phyloP scores from a whole-genome alignment of 352 stramenopile species.

The Globisporangium acanthophoron region DNA sequence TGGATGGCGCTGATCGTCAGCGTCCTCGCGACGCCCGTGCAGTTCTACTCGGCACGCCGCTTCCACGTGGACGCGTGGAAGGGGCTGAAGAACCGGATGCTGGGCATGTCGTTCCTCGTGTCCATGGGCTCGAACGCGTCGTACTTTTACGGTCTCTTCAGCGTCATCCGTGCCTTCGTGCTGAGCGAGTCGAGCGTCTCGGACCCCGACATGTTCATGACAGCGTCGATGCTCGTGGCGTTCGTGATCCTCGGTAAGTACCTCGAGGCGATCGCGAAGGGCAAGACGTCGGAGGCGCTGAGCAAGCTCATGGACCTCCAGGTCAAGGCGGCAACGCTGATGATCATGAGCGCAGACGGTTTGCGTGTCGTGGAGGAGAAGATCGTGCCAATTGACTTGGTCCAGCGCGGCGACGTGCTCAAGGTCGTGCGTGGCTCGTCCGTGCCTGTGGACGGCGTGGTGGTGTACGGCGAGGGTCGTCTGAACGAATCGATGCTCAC shows the following conservation, averaged over 20 bases:
- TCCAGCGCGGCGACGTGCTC: conserved; percentile 91
- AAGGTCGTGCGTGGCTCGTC: conserved; percentile 91
- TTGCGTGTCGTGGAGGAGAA: conserved; percentile 62
- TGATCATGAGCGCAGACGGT: conserved; percentile 73
- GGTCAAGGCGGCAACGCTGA: conserved; percentile 91
- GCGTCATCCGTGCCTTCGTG: conserved; percentile 66
- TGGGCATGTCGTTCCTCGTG: conserved; percentile 98
- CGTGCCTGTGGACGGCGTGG: conserved; percentile 91
- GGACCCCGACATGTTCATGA: conserved; percentile 95
- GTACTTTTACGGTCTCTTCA: conserved; percentile 94
- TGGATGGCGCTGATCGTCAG: conserved; percentile 74
- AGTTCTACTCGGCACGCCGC: conserved; percentile 90
- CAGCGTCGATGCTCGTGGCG: conserved; percentile 95
- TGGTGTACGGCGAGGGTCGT: conserved; percentile 87
- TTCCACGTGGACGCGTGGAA: conserved; percentile 96
- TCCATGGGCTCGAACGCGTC: conserved; percentile 94
- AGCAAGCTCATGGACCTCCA: conserved; percentile 95
- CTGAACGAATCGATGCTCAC: conserved; percentile 95
- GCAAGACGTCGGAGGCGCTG: conserved; percentile 92
- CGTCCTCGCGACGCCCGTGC: conserved; percentile 91
- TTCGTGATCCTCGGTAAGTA: conserved; percentile 99
- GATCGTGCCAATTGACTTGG: conserved; percentile 75
- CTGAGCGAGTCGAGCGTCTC: conserved; percentile 62
- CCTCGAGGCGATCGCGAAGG: conserved; percentile 92
- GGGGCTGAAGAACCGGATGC: conserved; percentile 79